These are phyloP conservation scores for Venturiaceae sp. DNA, from an alignment of 2,329 filamentous ascomycete genomes.

Conservation along the genomic window DNA sequence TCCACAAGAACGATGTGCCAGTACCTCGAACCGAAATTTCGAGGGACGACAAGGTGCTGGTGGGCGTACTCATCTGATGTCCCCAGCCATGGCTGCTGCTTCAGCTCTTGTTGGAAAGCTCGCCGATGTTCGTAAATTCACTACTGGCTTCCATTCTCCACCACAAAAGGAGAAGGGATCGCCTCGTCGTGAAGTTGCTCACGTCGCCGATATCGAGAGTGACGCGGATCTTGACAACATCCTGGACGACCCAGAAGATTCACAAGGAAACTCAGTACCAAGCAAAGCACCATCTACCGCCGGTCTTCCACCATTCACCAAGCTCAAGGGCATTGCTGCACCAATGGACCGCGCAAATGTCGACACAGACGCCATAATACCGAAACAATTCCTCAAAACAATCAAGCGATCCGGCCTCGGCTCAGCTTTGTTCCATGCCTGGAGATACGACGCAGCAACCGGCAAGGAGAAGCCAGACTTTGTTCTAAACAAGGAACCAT, in stretches of 20 bases:
- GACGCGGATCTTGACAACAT: constrained; percentile 56
- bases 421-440: constrained; percentile 73
- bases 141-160: constrained; percentile 34
- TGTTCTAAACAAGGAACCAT: constrained; percentile 82
- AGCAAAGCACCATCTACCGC: constrained; percentile 36
- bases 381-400: constrained; percentile 98
- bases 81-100: constrained; percentile 91
- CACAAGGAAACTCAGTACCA: constrained; percentile 53
- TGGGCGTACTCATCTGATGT: constrained; percentile 91
- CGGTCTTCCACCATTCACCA: constrained; percentile 75
- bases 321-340: constrained; percentile 77
- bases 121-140: constrained; percentile 77
- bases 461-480: constrained; percentile 71
- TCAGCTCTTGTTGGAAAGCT: constrained; percentile 85
- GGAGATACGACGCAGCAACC: constrained; percentile 62
- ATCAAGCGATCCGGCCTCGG: constrained; percentile 96
- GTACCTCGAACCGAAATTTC: constrained; percentile 94
- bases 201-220: constrained; percentile 47
- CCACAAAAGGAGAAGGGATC: constrained; percentile 37
- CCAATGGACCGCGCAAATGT: constrained; percentile 83
- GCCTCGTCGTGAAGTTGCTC: constrained; percentile 47
- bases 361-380: constrained; percentile 98
- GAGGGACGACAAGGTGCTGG: constrained; percentile 90
- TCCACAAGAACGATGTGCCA: constrained; percentile 86
- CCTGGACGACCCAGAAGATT: constrained; percentile 54